These are phyloP conservation scores for Mortierella sp. DNA, from an alignment of 371 early-diverging fungal species.

Conservation along the genomic window DNA sequence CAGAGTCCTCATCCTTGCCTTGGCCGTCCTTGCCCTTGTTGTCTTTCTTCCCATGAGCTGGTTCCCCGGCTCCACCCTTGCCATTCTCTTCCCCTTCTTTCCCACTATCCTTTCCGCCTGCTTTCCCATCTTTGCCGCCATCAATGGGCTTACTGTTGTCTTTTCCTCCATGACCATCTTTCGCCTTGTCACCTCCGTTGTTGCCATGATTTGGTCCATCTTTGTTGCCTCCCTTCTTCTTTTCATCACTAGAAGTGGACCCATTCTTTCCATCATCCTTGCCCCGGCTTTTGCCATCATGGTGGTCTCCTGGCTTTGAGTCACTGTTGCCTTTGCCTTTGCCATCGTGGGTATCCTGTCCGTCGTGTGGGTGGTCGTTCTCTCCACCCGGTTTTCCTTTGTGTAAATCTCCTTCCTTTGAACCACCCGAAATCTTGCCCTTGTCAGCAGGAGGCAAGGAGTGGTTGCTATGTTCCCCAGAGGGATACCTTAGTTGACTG, in stretches of 20 bases:
- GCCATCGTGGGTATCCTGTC: constrained; percentile 1
- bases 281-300: not conserved
- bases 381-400: not conserved
- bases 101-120: not conserved
- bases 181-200: not conserved
- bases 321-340: constrained; percentile 3
- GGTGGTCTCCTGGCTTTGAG: not conserved
- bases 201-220: constrained; percentile 1
- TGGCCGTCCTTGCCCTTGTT: not conserved
- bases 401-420: too few relatives aligned
- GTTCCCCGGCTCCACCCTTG: not conserved
- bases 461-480: too few relatives aligned
- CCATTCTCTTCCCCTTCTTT: not conserved
- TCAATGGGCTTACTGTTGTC: too few relatives aligned
- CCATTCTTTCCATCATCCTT: constrained; percentile 2
- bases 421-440: too few relatives aligned
- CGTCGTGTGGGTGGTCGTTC: constrained; percentile 2
- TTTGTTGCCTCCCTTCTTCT: not conserved
- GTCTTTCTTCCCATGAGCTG: not conserved
- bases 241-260: not conserved
- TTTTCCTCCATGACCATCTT: not conserved
- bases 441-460: too few relatives aligned
- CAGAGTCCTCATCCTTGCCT: not conserved
- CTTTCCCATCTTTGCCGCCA: not conserved
- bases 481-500: too few relatives aligned